Evolutionary conservation across 768 basidiomycete genomes (phyloP).

Genomic region (Erythrobasidium yunnanense): DNA sequence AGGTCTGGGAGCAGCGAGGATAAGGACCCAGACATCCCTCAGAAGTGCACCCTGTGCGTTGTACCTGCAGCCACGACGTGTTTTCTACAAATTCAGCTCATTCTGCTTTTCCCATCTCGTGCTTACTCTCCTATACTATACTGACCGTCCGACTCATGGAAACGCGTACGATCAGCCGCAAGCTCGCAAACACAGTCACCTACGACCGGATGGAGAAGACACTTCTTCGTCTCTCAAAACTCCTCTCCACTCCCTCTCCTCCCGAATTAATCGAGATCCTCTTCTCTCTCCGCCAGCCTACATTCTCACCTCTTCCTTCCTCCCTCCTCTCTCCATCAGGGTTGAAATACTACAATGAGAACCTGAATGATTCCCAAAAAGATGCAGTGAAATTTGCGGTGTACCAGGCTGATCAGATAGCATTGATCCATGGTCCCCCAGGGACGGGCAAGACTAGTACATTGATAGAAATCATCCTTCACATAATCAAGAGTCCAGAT

Average conservation of each 20-base stretch:
- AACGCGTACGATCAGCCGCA: slow-evolving; percentile 25
- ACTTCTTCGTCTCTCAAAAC: not conserved
- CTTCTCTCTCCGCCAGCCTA: slow-evolving; percentile 50
- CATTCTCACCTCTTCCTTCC: slow-evolving; percentile 38
- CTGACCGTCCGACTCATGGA: no score
- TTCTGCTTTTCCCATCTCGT: no score
- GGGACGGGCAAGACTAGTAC: slow-evolving; percentile 97
- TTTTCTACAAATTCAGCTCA: no score
- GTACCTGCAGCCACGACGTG: not conserved
- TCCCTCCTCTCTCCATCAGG: slow-evolving; percentile 41
- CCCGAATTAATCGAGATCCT: slow-evolving; percentile 53
- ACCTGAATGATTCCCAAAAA: slow-evolving; percentile 72
- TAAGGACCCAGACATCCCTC: slow-evolving; percentile 26
- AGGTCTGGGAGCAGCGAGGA: not conserved
- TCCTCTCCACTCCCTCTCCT: slow-evolving; percentile 11
- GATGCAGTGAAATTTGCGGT: slow-evolving; percentile 74
- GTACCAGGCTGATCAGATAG: slow-evolving; percentile 59
- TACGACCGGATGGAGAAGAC: slow-evolving; percentile 30
- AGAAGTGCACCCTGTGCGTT: slow-evolving; percentile 28
- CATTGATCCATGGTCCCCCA: slow-evolving; percentile 95
- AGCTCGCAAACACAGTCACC: slow-evolving; percentile 28
- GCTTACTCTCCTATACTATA: no score
- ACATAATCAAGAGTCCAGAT: slow-evolving; percentile 48
- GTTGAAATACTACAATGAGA: slow-evolving; percentile 60
- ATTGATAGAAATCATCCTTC: slow-evolving; percentile 82